phyloP scores from a whole-genome alignment of 495 filamentous ascomycete genomes.

The Schizothecium vesticola region DNA sequence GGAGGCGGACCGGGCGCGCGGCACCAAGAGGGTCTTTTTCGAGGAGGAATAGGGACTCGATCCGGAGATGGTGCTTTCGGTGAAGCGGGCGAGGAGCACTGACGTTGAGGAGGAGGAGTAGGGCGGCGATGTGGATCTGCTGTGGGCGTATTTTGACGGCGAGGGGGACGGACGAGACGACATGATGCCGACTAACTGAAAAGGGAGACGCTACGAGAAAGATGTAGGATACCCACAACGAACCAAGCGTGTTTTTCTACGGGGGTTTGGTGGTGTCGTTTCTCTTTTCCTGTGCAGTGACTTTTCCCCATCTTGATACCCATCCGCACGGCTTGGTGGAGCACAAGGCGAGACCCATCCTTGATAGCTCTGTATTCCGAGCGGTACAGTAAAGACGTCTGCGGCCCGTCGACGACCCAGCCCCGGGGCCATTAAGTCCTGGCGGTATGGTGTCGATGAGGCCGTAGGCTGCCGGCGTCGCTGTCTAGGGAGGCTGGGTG shows the following conservation, averaged over 20 bases:
- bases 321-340: slow-evolving; percentile 54
- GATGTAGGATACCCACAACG: slow-evolving; percentile 38
- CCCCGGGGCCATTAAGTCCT: neutral
- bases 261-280: neutral
- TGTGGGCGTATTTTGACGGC: too few species aligned
- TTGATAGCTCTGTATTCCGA: slow-evolving; percentile 61
- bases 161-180: neutral
- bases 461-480: slow-evolving; percentile 7
- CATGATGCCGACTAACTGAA: neutral
- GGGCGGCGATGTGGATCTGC: too few species aligned
- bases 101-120: neutral
- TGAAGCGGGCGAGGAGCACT: neutral
- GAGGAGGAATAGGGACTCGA: slow-evolving; percentile 30
- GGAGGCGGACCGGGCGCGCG: slow-evolving; percentile 38
- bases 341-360: slow-evolving; percentile 60
- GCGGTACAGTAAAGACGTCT: slow-evolving; percentile 45
- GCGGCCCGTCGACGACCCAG: neutral
- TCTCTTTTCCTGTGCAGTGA: slow-evolving; percentile 3
- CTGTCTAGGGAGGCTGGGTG: neutral
- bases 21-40: slow-evolving; percentile 46
- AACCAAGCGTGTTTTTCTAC: slow-evolving; percentile 1
- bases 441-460: neutral
- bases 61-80: neutral
- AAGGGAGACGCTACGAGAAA: neutral
- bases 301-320: neutral